Evolutionary conservation across 805 yeast genomes (phyloP).

Genomic region (Sugiyamaella marilandica): DNA sequence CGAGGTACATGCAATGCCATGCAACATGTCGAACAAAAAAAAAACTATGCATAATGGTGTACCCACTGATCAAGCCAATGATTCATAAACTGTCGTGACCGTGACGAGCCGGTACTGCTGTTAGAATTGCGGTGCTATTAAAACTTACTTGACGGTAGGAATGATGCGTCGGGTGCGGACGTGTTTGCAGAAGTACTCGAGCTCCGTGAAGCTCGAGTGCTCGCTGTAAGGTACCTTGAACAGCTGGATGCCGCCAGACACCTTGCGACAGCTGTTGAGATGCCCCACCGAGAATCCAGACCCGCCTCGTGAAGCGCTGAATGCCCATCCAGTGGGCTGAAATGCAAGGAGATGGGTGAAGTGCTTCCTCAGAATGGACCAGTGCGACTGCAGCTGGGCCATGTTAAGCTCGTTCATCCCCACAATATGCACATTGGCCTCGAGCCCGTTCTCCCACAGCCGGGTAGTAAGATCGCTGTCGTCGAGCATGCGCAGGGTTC

Average conservation of each 20-base stretch:
- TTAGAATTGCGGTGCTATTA: not conserved
- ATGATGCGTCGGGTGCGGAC: constrained; percentile 51
- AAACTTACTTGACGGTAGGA: constrained; percentile 61
- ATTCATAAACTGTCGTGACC: constrained; percentile 7
- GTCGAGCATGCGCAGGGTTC: constrained; percentile 44
- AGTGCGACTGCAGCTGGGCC: constrained; percentile 43
- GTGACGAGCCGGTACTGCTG: not conserved
- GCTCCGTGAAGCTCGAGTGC: constrained; percentile 84
- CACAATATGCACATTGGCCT: constrained; percentile 64
- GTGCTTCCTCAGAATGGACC: constrained; percentile 41
- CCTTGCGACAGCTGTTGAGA: constrained; percentile 22
- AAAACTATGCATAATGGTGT: not conserved
- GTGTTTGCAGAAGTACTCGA: constrained; percentile 57
- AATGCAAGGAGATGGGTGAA: constrained; percentile 66
- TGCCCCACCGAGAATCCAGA: constrained; percentile 14
- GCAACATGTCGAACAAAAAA: not conserved
- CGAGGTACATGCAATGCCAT: not conserved
- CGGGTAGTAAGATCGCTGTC: constrained; percentile 37
- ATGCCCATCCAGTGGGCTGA: constrained; percentile 91
- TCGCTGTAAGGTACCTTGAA: constrained; percentile 85
- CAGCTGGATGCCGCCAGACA: constrained; percentile 38
- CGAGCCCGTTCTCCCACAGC: constrained; percentile 42
- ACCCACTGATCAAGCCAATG: constrained; percentile 12
- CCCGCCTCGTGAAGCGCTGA: constrained; percentile 30
- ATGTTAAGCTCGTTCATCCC: constrained; percentile 53